Conservation (phyloP, 2,329 filamentous ascomycete genomes). For the Fusarium sp. region DNA sequence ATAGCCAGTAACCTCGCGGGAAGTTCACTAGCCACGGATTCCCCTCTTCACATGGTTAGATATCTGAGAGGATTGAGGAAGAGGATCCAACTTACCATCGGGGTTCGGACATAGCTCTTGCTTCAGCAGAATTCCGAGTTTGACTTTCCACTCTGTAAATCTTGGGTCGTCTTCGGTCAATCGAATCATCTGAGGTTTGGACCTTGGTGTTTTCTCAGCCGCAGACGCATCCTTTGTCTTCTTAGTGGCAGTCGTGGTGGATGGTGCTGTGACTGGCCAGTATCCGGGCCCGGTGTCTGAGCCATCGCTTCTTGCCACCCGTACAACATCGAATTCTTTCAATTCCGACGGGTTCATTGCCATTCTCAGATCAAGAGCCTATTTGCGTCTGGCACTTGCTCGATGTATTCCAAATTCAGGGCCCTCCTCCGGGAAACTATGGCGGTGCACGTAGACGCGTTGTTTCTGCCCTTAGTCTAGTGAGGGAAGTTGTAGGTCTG, state of each 20-base stretch:
- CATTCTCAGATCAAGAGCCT: background rate
- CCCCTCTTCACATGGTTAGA: conserved; percentile 49
- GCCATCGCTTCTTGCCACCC: conserved; percentile 57
- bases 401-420: background rate
- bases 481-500: background rate
- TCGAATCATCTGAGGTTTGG: conserved; percentile 55
- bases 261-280: conserved; percentile 49
- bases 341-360: conserved; percentile 44
- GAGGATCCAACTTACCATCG: conserved; percentile 46
- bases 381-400: background rate
- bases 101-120: conserved; percentile 55
- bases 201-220: conserved; percentile 49
- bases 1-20: conserved; percentile 57
- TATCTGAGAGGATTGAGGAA: background rate
- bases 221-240: conserved; percentile 48
- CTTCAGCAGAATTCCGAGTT: conserved; percentile 56
- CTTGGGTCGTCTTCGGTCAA: conserved; percentile 55
- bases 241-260: conserved; percentile 46
- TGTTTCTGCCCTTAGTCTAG: background rate
- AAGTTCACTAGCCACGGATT: conserved; percentile 57
- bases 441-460: background rate
- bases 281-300: conserved; percentile 56
- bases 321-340: conserved; percentile 54
- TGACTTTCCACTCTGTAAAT: conserved; percentile 57
- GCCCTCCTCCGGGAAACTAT: background rate